Base-by-base conservation (phyloP, 169 alveolate species). In the Eimeria zaria region DNA sequence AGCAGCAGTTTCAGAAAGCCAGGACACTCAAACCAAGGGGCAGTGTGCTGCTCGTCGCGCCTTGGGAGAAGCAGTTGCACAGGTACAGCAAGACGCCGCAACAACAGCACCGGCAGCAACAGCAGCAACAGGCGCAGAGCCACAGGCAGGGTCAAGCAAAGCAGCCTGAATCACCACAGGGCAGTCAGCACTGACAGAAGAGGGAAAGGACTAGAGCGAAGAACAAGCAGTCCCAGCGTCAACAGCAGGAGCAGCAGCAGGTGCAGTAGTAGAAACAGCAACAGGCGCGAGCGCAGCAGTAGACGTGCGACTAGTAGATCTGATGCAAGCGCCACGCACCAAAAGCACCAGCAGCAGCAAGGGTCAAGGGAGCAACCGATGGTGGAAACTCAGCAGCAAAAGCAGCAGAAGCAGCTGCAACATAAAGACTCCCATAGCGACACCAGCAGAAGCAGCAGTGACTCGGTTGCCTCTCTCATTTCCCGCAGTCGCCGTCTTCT, bases 401-500 rank as follows among this genome's bases (percentile, higher is more conserved):
- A 11, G 73, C 90, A 81, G 27, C 69, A 51, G 39, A 71, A 81
- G 67, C 51, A 0, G 30, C 55, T 27, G 71, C 51, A 81, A 6
- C 71, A n/a, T 71, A 71, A 48, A 33, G 71, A 53, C 30, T 36
- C 7, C 3, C 90, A 81, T 14, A 81, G 71, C 36, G 71, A 81
- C 74, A 5, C 36, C 48, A 81, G 90, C 55, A 33, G 48, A 36
- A n/a, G 71, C 69, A 81, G 90, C 90, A 53, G 20, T 4, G 90
- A 81, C 73, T 81, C 90, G n/a, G 71, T 81, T 81, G 90, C 67
- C 30, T 81, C 90, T 51, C 69, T 81, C 36, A n/a, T 81, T 51
- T 81, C 90, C 51, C 90, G 90, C 73, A 81, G 90, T 55, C 90
- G 90, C 46, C 90, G 71, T 4, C 71, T 81, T 48, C 90, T 81